Base-by-base conservation (phyloP, 495 filamentous ascomycete genomes). In the Penicillium goetzii region DNA sequence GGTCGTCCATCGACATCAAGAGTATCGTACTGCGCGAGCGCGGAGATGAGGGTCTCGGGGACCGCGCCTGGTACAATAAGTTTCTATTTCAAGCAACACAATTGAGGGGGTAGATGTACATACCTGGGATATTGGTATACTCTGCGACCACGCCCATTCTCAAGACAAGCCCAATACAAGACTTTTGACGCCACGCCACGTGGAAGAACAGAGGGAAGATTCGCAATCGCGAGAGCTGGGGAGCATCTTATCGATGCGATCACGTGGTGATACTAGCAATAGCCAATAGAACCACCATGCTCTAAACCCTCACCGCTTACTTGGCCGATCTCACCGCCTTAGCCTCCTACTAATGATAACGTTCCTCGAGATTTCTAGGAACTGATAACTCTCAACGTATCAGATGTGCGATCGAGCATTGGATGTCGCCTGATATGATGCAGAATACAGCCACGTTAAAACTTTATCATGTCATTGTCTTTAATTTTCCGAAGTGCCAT, bases 111-210 rank as follows among this genome's bases (percentile, higher is more conserved):
- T 38, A 2, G 14, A 45, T 12, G 26, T 28, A 4, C 28, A 23
- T 70, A 78, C 77, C 75, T 62, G 67, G 26, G 50, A 73, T 59
- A 9, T 4, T 28, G 3, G 71, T 34, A 40, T 68, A 67, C 21
- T 71, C 69, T 34, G 59, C 67, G 41, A 68, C 57, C 34, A 68
- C 64, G 59, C 56, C 55, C 77, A 80, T 79, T 56, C n/a, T 72
- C 43, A 0, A 45, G 23, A 11, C n/a, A 19, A 21, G 12, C 12
- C 19, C 56, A 6, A 54, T 26, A 7, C 25, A 32, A 26, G 26
- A 56, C 43, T 59, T 58, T 43, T 50, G 56, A 41, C 32, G 47
- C 54, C 63, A 53, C 60, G 47, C 52, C 54, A 62, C 49, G 43
- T 11, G 36, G 26, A 25, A 33, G 19, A 38, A 14, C 26, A 47